Evolutionary conservation across 768 basidiomycete genomes (phyloP), one percentile per base, ranked within the genome.

Genomic region (Hygrophorus pudorinus): DNA sequence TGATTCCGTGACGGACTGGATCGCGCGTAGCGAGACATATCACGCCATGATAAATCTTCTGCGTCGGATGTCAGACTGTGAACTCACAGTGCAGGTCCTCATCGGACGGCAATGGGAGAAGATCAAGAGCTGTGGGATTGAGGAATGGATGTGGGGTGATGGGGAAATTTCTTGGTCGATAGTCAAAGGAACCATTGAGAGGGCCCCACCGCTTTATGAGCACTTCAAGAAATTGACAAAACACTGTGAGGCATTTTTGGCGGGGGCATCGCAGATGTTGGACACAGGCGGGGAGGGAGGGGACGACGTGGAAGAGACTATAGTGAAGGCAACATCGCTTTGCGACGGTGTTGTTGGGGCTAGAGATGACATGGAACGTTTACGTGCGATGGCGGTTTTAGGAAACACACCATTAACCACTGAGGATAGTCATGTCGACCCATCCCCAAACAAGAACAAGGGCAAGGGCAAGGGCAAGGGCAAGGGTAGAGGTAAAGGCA

Each of bases 1-100:
- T 52, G 76, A 77, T 55, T 72, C 72, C 0, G 67, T 77, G 4
- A 67, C 61, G 2, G 75, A 77, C 49, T 77, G 76, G 75, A 66
- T 64, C 21, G 52, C 63, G 1, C 67, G 75, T 13, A 65, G 61
- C 42, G 63, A 67, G 18, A 60, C 66, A 12, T 77, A 77, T 52
- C 59, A 73, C 39, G 66, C 70, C 3, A 71, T 73, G 68, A 56
- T 77, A 8, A 59, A 56, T 12, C 57, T 77, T 10, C 55, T 77
- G 34, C 63, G 67, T 24, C 60, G 67, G 12, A 64, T 78, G 61
- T 68, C 66, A 3, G 75, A 75, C 48, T 73, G 67, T 44, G 74
- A 76, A 51, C 62, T 74, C 14, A 73, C 70, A 1, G 61, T 76
- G 24, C 61, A 62, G 41, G 60, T 66, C 13, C 56, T 77, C n/a